Conservation (phyloP, 371 early-diverging fungal genomes). For the Mortierella sp. region DNA sequence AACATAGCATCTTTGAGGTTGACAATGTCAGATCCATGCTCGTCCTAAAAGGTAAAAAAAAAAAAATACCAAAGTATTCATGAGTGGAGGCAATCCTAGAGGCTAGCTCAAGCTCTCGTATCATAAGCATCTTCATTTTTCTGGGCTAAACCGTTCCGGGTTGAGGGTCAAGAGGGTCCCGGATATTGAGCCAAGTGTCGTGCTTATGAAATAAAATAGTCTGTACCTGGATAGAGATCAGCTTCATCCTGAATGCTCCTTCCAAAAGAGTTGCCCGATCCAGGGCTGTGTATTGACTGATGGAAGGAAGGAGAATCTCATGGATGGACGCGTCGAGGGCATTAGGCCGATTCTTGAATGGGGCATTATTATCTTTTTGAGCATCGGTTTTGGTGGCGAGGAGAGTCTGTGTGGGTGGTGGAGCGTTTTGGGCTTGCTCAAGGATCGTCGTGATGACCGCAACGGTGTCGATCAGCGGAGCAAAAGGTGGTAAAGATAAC, state of each 20-base stretch:
- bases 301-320: conserved; percentile 9
- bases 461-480: conserved; percentile 27
- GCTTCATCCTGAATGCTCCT: conserved; percentile 41
- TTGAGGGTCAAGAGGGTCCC: too few species aligned
- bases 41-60: conserved; percentile 18
- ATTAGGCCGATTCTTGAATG: conserved; percentile 13
- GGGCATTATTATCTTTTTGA: not conserved
- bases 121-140: too few species aligned
- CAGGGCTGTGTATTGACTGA: conserved; percentile 20
- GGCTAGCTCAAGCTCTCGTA: too few species aligned
- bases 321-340: conserved; percentile 28
- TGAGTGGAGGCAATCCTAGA: too few species aligned
- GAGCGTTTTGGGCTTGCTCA: not conserved
- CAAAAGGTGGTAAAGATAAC: conserved; percentile 23
- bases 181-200: too few species aligned
- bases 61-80: too few species aligned
- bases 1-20: conserved; percentile 37
- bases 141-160: too few species aligned
- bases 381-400: not conserved
- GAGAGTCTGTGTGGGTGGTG: not conserved
- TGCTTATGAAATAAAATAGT: too few species aligned
- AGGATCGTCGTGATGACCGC: conserved; percentile 27
- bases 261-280: conserved; percentile 28
- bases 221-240: conserved; percentile 38
- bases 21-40: conserved; percentile 18